These are phyloP conservation scores for Globisporangium perplexum DNA, from an alignment of 352 stramenopile species.

Conservation along the genomic window DNA sequence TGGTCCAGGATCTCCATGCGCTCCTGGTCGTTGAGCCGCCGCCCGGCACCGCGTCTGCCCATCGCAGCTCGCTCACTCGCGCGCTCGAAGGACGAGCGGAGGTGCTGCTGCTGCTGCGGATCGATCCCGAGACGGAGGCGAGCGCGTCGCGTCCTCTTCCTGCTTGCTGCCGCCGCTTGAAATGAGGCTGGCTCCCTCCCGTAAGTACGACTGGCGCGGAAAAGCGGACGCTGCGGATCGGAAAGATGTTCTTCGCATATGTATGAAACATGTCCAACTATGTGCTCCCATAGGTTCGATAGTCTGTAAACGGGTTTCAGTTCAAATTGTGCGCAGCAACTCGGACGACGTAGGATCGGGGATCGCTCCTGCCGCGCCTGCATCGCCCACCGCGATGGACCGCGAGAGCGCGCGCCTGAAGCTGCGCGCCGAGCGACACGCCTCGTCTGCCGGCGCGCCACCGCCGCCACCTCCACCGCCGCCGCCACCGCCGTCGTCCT, in stretches of 20 bases:
- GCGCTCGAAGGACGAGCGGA: too few relatives aligned
- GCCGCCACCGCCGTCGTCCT: conserved; percentile 2
- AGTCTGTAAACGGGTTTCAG: not conserved
- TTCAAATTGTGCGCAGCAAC: too few relatives aligned
- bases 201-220: conserved; percentile 7
- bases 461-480: not conserved
- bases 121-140: conserved; percentile 17
- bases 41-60: conserved; percentile 67
- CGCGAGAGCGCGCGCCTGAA: conserved; percentile 34
- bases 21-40: conserved; percentile 84
- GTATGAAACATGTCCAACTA: not conserved
- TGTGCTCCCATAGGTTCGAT: not conserved
- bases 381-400: not conserved
- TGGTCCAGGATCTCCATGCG: conserved; percentile 88
- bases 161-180: too few relatives aligned
- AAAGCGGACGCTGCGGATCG: not conserved
- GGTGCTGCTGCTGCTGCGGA: conserved; percentile 3
- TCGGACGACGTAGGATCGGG: too few relatives aligned
- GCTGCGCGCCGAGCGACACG: conserved; percentile 25
- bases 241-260: not conserved
- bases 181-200: not conserved
- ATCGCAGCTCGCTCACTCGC: too few relatives aligned
- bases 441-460: not conserved
- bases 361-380: too few relatives aligned
- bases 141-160: not conserved